Evolutionary conservation across 2,329 filamentous ascomycete genomes (phyloP), one percentile per base, ranked within the genome.

Genomic region (Fusarium pseudonygamai): DNA sequence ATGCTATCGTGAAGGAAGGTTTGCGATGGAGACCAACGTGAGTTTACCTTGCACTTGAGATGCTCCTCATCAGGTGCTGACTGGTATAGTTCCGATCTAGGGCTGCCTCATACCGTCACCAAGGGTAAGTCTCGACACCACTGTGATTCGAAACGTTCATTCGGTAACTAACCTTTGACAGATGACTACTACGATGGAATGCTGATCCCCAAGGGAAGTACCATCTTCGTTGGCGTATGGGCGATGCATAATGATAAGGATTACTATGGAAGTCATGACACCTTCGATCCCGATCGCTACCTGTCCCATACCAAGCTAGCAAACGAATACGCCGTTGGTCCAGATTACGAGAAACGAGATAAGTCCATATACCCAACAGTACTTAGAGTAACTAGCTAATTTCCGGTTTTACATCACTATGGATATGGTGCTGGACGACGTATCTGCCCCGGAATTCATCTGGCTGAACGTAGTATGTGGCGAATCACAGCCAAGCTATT

Each of bases 381-480:
- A 13, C 6, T 5, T 0, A 26, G 6, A 36, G 2, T 12, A 3
- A 14, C 6, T 3, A 0, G 1, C 52, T 55, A 40, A 40, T 26
- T 20, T 40, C 0, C 5, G 9, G 2, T 0, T 40, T 4, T 13
- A 56, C 36, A 56, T 30, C 52, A 55, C 20, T 40, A 55, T n/a
- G 52, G 34, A 5, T 55, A 55, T 30, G 52, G 36, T 14, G 52
- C 52, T 4, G 52, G 52, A 40, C 52, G 52, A 11, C 36, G 52
- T 13, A 55, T 55, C 20, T 40, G 50, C 36, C 36, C 36, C 14
- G 52, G 52, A 2, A 55, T 55, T 6, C 52, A 56, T 20, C 4
- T 56, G 8, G 52, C 52, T 2, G 52, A 56, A 22, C 37, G 52
- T 1, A 56, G 52, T 11, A 56, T 42, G 52, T 56, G 52, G 52